Evolutionary conservation across 2,329 filamentous ascomycete species (phyloP), one percentile per base, ranked within the genome.

Genomic region (Aspergillus ibericus): DNA sequence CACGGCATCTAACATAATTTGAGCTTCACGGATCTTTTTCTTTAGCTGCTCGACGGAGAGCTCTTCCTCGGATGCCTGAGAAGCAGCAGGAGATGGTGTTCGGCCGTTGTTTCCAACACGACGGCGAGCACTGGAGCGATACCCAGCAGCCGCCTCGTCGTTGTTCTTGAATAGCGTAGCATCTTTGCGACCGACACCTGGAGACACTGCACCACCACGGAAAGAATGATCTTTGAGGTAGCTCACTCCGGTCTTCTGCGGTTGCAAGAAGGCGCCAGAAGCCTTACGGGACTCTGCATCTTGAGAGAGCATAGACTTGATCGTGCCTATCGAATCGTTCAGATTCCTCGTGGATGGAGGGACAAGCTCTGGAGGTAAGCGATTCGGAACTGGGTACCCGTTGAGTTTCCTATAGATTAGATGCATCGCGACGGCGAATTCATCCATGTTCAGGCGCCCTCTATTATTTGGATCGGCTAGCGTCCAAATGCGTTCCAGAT

Each of bases 391-490:
- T 1, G 93, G 93, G 70, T 98, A 98, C 35, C 93, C 93, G 69
- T 99, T 98, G 54, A 99, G 83, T 73, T 96, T 96, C 68, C 95
- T 86, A 79, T 99, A 99, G 69, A 99, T 99, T 77, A 99, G 80
- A 83, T 99, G 95, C 95, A 99, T 99, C 9, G 93, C 92, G 53
- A 99, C 93, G 8, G 95, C 93, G 72, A 99, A 99, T 72, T 99
- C 95, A 72, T 99, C 95, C 70, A 98, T 85, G 69, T 99, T 93
- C 29, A 99, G 83, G 56, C 93, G 89, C 16, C 95, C 95, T 74
- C 95, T 95, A 76, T 99, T 97, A 63, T 93, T 89, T 32, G 93
- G 89, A 72, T 99, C 95, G 3, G 93, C 89, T 59, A 99, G 81
- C 9, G 95, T 98, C 95, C 95, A 99, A 52, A 98, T 88, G 32